phyloP scores from a whole-genome alignment of 2,329 filamentous ascomycete species.

The Cyphellophora attinorum region DNA sequence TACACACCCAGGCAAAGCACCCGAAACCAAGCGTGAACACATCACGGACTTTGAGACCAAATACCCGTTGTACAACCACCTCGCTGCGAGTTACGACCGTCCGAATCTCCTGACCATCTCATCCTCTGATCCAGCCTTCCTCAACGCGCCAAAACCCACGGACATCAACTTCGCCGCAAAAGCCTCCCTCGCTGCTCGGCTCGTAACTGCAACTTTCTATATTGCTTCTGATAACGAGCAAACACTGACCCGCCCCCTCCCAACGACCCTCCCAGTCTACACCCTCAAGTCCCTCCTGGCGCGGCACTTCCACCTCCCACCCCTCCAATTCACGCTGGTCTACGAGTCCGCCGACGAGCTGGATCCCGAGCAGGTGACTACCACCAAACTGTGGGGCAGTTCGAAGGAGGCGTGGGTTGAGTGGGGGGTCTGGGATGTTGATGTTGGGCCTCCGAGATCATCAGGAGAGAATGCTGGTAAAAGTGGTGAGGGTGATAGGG shows the following conservation, averaged over 20 bases:
- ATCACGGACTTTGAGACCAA: slow-evolving; percentile 40
- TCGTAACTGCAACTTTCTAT: slow-evolving; percentile 55
- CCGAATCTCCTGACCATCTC: slow-evolving; percentile 8
- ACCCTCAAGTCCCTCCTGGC: slow-evolving; percentile 69
- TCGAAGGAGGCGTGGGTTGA: slow-evolving; percentile 46
- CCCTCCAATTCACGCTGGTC: slow-evolving; percentile 57
- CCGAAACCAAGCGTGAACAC: slow-evolving; percentile 1
- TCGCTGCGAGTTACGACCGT: slow-evolving; percentile 68
- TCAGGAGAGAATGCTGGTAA: background rate
- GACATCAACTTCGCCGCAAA: slow-evolving; percentile 46
- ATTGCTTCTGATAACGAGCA: slow-evolving; percentile 26
- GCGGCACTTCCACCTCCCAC: slow-evolving; percentile 55
- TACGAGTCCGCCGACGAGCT: slow-evolving; percentile 92
- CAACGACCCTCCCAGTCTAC: slow-evolving; percentile 71
- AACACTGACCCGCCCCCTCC: slow-evolving; percentile 41
- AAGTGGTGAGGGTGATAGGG: background rate
- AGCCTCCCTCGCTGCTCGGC: slow-evolving; percentile 69
- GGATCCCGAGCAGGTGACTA: slow-evolving; percentile 55
- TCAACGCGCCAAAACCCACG: background rate
- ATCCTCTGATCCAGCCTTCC: background rate
- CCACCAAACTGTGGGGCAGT: slow-evolving; percentile 30
- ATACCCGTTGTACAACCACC: slow-evolving; percentile 63
- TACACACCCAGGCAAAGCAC: slow-evolving; percentile 22
- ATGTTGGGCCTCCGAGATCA: slow-evolving; percentile 4
- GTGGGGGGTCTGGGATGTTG: slow-evolving; percentile 24